Percentiles rank a stretch among this genome's conserved stretches.
Conservation (phyloP, 2,329 filamentous ascomycete species). For the Trichothecium roseum region DNA sequence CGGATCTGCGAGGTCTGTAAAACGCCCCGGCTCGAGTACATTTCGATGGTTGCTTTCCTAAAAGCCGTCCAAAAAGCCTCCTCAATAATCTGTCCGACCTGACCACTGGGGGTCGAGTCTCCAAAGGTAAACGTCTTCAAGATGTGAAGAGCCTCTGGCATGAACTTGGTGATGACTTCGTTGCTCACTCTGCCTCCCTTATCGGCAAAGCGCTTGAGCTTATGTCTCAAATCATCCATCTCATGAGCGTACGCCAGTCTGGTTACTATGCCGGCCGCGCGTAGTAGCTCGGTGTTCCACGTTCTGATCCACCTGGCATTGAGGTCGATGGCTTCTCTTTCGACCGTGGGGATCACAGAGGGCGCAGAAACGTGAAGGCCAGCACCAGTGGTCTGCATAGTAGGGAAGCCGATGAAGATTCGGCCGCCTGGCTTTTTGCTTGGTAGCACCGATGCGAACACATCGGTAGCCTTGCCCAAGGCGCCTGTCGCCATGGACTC, state of each 20-base stretch:
- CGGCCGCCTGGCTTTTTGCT: constrained; percentile 72
- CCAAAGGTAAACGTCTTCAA: constrained; percentile 80
- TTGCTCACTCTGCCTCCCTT: constrained; percentile 45
- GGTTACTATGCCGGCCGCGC: constrained; percentile 81
- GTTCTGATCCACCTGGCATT: constrained; percentile 90
- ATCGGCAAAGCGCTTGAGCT: constrained; percentile 37
- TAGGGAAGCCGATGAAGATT: constrained; percentile 96
- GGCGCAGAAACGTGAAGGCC: constrained; percentile 92
- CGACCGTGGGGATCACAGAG: constrained; percentile 92
- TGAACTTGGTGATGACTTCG: constrained; percentile 54
- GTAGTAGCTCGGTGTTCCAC: constrained; percentile 91
- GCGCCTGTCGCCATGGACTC: constrained; percentile 30
- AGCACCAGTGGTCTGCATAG: constrained; percentile 89
- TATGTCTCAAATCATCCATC: constrained; percentile 64
- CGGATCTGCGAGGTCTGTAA: constrained; percentile 77
- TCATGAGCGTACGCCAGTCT: constrained; percentile 81
- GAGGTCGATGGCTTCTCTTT: constrained; percentile 91
- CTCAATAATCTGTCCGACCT: constrained; percentile 80
- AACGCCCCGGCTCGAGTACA: constrained; percentile 81
- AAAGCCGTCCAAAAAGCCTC: constrained; percentile 95
- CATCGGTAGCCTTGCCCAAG: constrained; percentile 54
- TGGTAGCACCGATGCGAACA: constrained; percentile 85
- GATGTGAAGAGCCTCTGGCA: constrained; percentile 73
- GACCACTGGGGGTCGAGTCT: constrained; percentile 79
- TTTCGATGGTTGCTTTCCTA: constrained; percentile 70